Conservation (phyloP, 441 rosid species). For the Bruguiera hainesii region DNA sequence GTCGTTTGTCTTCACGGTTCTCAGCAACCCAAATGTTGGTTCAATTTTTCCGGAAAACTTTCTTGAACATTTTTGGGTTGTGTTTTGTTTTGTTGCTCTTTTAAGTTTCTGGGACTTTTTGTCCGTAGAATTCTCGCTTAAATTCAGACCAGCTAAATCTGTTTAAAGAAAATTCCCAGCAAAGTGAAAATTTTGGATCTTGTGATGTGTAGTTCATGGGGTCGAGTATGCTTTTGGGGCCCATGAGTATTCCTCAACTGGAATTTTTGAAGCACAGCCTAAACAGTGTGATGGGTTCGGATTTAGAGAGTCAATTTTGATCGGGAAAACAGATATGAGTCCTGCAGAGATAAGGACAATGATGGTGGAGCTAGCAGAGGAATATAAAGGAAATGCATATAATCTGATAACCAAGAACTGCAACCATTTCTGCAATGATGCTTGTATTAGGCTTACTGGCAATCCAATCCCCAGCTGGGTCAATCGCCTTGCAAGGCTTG, state of each 20-base stretch:
- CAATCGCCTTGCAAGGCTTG: constrained; percentile 94
- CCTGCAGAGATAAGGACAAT: constrained; percentile 60
- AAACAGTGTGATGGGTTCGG: constrained; percentile 84
- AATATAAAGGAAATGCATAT: constrained; percentile 79
- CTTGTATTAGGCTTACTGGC: constrained; percentile 69
- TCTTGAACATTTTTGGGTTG: too few species aligned
- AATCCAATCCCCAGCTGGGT: constrained; percentile 96
- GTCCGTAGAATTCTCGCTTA: background rate
- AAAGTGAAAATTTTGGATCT: background rate
- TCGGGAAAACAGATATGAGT: constrained; percentile 82
- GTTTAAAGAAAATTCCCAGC: background rate
- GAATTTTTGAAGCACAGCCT: constrained; percentile 91
- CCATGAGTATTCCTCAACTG: constrained; percentile 87
- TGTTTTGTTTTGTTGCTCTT: background rate
- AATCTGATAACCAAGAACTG: constrained; percentile 92
- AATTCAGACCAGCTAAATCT: background rate
- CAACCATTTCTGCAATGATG: constrained; percentile 95
- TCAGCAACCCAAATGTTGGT: background rate
- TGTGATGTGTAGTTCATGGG: constrained; percentile 69
- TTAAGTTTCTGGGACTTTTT: background rate
- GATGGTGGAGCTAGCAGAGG: constrained; percentile 76
- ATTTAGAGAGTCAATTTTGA: constrained; percentile 75
- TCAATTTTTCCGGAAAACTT: too few species aligned
- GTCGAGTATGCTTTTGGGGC: constrained; percentile 96
- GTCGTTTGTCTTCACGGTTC: background rate